A percentile compares a stretch with the other conserved stretches of the same genome.
Evolutionary conservation across 2,329 filamentous ascomycete genomes (phyloP).

Genomic region (Aspergillus candidus): DNA sequence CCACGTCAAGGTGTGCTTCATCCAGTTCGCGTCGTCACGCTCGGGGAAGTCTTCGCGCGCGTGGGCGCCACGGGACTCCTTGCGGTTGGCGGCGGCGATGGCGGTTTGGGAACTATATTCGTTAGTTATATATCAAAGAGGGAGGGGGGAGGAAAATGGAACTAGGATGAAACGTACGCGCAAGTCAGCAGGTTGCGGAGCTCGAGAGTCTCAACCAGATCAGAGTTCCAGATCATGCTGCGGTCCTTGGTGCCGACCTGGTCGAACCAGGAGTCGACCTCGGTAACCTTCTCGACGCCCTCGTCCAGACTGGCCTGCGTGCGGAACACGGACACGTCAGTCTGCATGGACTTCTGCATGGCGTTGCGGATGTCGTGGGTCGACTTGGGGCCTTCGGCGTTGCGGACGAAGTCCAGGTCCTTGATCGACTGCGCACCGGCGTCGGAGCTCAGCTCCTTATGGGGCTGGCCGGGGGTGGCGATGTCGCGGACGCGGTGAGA

Average conservation of each 20-base stretch:
- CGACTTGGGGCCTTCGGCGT: constrained; percentile 73
- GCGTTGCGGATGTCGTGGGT: constrained; percentile 81
- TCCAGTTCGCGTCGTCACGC: constrained; percentile 92
- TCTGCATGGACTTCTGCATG: constrained; percentile 99
- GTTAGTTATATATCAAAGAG: constrained; percentile 5
- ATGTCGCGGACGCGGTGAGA: constrained; percentile 96
- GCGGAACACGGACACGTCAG: constrained; percentile 92
- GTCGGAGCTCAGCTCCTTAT: constrained; percentile 74
- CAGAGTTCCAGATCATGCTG: constrained; percentile 99
- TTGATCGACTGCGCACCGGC: constrained; percentile 83
- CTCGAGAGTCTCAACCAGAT: constrained; percentile 93
- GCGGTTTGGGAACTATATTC: constrained; percentile 73
- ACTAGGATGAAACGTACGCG: constrained; percentile 59
- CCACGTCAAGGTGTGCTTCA: constrained; percentile 98
- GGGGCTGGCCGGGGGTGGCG: constrained; percentile 74
- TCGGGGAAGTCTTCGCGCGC: constrained; percentile 95
- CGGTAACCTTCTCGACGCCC: constrained; percentile 79
- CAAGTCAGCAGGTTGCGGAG: constrained; percentile 92
- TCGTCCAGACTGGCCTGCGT: constrained; percentile 90
- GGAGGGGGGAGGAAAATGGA: neutral
- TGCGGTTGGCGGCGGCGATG: constrained; percentile 80
- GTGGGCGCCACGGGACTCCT: constrained; percentile 95
- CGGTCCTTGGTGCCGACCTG: constrained; percentile 94
- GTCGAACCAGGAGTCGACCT: constrained; percentile 72
- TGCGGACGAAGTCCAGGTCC: constrained; percentile 79